These are phyloP conservation scores for Mortierella sp. DNA, from an alignment of 371 early-diverging fungal genomes.

Conservation along the genomic window DNA sequence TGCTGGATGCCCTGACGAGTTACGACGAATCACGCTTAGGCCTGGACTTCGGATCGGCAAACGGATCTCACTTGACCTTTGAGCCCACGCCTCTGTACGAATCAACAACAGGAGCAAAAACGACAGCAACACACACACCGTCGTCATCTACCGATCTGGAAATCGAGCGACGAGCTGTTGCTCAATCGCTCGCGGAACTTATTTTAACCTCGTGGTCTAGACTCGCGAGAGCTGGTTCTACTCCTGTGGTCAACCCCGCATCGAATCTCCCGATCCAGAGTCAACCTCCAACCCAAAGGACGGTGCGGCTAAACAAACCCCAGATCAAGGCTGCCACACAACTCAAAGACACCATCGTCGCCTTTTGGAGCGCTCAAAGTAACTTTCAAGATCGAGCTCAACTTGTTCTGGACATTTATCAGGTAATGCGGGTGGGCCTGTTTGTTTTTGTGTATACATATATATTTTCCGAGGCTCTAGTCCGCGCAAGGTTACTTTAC, in stretches of 20 bases:
- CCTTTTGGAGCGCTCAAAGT: constrained; percentile 34
- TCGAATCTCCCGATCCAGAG: constrained; percentile 1
- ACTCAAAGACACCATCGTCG: constrained; percentile 24
- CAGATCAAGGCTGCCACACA: constrained; percentile 26
- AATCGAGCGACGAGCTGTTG: neutral
- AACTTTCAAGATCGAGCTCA: constrained; percentile 43
- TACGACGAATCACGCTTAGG: constrained; percentile 11
- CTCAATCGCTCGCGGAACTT: constrained; percentile 6
- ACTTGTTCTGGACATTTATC: constrained; percentile 33
- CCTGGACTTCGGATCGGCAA: neutral
- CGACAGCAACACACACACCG: too few relatives aligned
- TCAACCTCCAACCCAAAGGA: constrained; percentile 3
- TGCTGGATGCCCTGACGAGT: constrained; percentile 12
- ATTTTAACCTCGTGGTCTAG: constrained; percentile 10
- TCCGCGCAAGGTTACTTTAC: too few relatives aligned
- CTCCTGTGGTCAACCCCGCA: neutral
- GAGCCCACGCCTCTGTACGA: neutral
- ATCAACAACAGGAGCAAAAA: too few relatives aligned
- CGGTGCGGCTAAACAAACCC: constrained; percentile 22
- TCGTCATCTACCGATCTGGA: constrained; percentile 16
- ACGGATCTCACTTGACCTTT: neutral
- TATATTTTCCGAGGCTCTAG: neutral
- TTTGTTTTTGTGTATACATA: neutral
- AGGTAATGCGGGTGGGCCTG: constrained; percentile 40
- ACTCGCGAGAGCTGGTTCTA: constrained; percentile 5